Base-by-base conservation (phyloP, 306 rosid species). In the Prinsepia uniflora region DNA sequence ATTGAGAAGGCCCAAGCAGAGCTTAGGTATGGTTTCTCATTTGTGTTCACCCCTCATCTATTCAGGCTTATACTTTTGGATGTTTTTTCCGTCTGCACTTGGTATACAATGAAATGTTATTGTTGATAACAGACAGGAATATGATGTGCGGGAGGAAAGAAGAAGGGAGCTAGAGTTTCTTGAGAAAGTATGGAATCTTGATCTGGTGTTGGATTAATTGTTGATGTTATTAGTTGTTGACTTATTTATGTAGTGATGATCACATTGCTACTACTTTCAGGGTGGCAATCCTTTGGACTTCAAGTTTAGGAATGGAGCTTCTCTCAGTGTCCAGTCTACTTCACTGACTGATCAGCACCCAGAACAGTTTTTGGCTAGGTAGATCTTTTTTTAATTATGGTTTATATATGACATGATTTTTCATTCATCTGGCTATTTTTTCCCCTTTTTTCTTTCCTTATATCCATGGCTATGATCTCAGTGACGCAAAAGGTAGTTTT, bases 201-300 rank as follows among this genome's bases (percentile, higher is more conserved):
- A 66, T 82, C 19, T 63, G 46, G 34, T 72, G 57, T 48, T 49
- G 69, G 17, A 46, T 78, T 47, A 66, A 49, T 70, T 36, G 24
- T 45, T 30, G 12, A 8, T n/a, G n/a, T 42, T 65, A 46, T 78
- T 47, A 66, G 44, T 70, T 36, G 24, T 45, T 30, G 12, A 8
- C 11, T 68, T 47, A 63, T 63, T 60, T 41, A 61, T 70, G 82
- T 45, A 48, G 77, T 66, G 65, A 46, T 75, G 60, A 66, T 81
- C 41, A 43, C 52, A n/a, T 47, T 64, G 72, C 70, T 48, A 75
- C 70, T 72, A 64, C 71, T 55, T 86, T 81, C 79, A 95, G 99
- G 99, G 99, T 60, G 99, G 99, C 65, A 91, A 94, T 78, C 97
- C 99, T 68, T 82, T 95, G 84, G 93, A 95, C 86, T 95, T 89